phyloP scores from a whole-genome alignment of 345 rosid species.

The Arabis alpina region DNA sequence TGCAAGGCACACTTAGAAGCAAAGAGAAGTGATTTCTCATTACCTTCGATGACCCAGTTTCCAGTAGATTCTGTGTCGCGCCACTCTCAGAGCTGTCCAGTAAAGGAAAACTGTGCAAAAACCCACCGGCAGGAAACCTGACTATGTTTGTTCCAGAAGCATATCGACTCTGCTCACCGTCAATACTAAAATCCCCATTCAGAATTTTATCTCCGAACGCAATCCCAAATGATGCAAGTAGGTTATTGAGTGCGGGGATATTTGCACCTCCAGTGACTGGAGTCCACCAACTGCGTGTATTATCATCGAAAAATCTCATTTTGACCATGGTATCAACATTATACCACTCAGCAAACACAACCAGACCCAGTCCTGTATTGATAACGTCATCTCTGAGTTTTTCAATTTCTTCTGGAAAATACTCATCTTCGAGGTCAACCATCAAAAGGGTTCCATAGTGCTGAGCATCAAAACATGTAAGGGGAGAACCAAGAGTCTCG shows the following conservation, averaged over 20 bases:
- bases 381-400: slow-evolving; percentile 82
- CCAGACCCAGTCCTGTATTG: slow-evolving; percentile 79
- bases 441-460: slow-evolving; percentile 93
- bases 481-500: slow-evolving; percentile 96
- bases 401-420: slow-evolving; percentile 88
- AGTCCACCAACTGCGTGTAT: slow-evolving; percentile 99
- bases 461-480: slow-evolving; percentile 91
- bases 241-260: slow-evolving; percentile 90
- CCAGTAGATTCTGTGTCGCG: slow-evolving; percentile 80
- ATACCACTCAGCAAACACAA: slow-evolving; percentile 98
- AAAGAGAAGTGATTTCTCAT: slow-evolving; percentile 5
- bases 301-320: slow-evolving; percentile 98
- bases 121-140: slow-evolving; percentile 91
- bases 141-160: slow-evolving; percentile 97
- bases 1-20: slow-evolving; percentile 14
- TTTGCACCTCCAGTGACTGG: slow-evolving; percentile 99
- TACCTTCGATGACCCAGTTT: slow-evolving; percentile 67
- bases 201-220: slow-evolving; percentile 96
- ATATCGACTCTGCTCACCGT: slow-evolving; percentile 96
- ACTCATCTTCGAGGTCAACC: slow-evolving; percentile 97
- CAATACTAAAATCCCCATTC: slow-evolving; percentile 89
- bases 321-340: slow-evolving; percentile 96
- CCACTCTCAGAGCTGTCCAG: slow-evolving; percentile 97
- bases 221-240: slow-evolving; percentile 93
- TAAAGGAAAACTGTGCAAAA: slow-evolving; percentile 83